These are phyloP conservation scores for Xerocomus spinulosus DNA, from an alignment of 768 basidiomycete species.

Conservation along the genomic window DNA sequence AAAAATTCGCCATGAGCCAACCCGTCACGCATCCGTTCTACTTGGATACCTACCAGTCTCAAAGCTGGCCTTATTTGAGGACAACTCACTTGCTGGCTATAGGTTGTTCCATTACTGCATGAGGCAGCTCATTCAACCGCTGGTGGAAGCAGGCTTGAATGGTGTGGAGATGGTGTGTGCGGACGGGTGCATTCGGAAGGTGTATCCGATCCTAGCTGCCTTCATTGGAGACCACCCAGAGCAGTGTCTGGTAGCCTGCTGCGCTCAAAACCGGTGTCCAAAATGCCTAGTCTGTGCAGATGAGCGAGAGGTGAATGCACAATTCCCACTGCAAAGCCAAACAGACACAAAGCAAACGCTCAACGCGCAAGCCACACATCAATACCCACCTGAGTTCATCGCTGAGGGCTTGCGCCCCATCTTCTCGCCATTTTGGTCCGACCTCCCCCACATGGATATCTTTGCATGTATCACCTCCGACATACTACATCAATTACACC, in stretches of 20 bases:
- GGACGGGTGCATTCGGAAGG: background rate
- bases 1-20: background rate
- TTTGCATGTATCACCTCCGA: background rate
- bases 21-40: background rate
- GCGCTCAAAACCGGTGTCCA: background rate
- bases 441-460: background rate
- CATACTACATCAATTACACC: slow-evolving; percentile 2
- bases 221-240: slow-evolving; percentile 1
- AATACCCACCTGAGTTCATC: background rate
- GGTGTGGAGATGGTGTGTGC: slow-evolving; percentile 3
- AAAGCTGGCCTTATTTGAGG: background rate
- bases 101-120: slow-evolving; percentile 2
- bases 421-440: slow-evolving; percentile 1
- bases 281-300: background rate
- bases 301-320: background rate
- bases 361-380: background rate
- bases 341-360: background rate
- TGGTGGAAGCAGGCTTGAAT: background rate
- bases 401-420: background rate
- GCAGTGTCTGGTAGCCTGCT: background rate
- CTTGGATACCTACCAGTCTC: slow-evolving; percentile 1
- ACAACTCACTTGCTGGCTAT: background rate
- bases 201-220: slow-evolving; percentile 1
- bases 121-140: background rate
- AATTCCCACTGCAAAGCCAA: background rate